Conservation (phyloP, 805 yeast genomes). For the Candida coleopterorum region DNA sequence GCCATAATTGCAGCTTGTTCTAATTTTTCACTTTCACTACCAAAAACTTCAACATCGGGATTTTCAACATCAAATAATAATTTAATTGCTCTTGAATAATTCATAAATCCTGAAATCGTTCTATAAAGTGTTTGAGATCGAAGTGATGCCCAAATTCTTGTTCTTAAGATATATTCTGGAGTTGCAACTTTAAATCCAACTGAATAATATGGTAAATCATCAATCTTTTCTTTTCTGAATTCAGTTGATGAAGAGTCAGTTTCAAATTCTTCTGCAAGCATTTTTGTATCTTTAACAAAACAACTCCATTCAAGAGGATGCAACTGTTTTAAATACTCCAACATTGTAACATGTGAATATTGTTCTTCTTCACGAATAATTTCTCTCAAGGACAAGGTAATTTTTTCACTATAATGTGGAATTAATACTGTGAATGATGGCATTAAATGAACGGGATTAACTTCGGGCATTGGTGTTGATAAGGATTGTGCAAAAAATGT, state of each 20-base stretch:
- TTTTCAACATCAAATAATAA: conserved; percentile 85
- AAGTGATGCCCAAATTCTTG: conserved; percentile 97
- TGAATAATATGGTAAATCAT: conserved; percentile 90
- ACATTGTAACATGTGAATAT: conserved; percentile 86
- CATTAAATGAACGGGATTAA: conserved; percentile 61
- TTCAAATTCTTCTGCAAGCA: conserved; percentile 90
- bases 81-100: conserved; percentile 94
- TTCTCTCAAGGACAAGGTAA: conserved; percentile 86
- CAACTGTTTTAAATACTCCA: conserved; percentile 90
- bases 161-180: conserved; percentile 92
- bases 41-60: conserved; percentile 52
- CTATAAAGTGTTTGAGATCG: conserved; percentile 96
- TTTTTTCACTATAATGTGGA: conserved; percentile 96
- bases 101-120: conserved; percentile 98
- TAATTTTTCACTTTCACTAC: conserved; percentile 30
- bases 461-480: conserved; percentile 79
- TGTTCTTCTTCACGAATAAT: conserved; percentile 97
- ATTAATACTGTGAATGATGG: conserved; percentile 84
- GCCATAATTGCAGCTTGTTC: conserved; percentile 61
- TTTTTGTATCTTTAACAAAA: conserved; percentile 93
- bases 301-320: conserved; percentile 98
- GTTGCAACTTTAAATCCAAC: conserved; percentile 97
- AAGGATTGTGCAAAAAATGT: conserved; percentile 88
- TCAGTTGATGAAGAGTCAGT: conserved; percentile 16
- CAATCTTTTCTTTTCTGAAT: conserved; percentile 49